Base-by-base conservation (phyloP, 2,329 filamentous ascomycete species). In the Colletotrichum siamense region DNA sequence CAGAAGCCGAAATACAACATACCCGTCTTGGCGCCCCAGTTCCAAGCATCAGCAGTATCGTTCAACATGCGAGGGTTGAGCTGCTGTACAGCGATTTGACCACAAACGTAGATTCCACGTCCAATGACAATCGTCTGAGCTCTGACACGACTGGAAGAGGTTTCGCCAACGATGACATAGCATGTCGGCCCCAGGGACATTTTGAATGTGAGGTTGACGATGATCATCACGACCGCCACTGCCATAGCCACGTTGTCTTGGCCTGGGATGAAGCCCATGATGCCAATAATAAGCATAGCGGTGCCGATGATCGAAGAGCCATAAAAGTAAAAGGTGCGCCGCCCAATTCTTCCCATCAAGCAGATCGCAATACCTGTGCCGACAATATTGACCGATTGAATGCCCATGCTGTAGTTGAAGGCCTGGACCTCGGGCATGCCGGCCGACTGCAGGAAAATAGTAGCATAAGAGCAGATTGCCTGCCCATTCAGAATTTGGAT, bases 401-500 rank as follows among this genome's bases (percentile, higher is more conserved):
- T 85, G 10, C 86, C 87, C 78, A 91, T 90, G 71, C 86, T 86
- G 78, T 80, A 84, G 78, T 82, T 80, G 77, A 90, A 91, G 3
- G 89, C 83, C 63, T 85, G 85, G 7, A 79, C 80, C 2, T 82
- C 78, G 28, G 80, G 79, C 76, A 91, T 84, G 4, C 90, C 90
- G 10, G 89, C 88, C 71, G 90, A 87, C 67, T 86, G 81, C 69
- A 91, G 87, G 77, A 87, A 84, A 77, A 91, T 89, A 2, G 89
- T 89, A 3, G 88, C 90, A 77, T 89, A 75, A 30, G 87, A 85
- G 61, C 88, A 90, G 79, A 92, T 90, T 2, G 89, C 88, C 79
- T 90, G 77, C 13, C 80, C 80, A 69, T 79, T 79, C 16, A 81
- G 73, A 39, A 78, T 79, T 66, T 81, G 75, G 18, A 82, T 81